Conservation (phyloP, 2,329 filamentous ascomycete genomes). For the Ascochyta koolunga region DNA sequence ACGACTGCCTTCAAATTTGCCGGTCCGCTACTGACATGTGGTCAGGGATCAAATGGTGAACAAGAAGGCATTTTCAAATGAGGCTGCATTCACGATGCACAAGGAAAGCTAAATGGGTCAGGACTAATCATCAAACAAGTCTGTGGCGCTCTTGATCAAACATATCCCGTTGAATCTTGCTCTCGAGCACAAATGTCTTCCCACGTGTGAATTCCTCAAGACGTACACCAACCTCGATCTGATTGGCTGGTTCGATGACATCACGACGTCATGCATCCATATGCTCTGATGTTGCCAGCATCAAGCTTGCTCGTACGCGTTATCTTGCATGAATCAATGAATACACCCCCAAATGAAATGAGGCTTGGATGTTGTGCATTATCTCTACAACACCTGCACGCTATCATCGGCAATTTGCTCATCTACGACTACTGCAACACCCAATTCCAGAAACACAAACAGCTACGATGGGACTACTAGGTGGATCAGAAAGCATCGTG, state of each 20-base stretch:
- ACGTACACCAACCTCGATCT: too few relatives aligned
- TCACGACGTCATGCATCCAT: constrained; percentile 17
- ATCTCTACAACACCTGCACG: too few relatives aligned
- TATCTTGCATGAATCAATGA: background rate
- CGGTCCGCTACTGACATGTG: constrained; percentile 7
- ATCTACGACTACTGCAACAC: background rate
- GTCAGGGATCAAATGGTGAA: constrained; percentile 26
- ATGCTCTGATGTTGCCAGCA: background rate
- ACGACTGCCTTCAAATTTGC: too few relatives aligned
- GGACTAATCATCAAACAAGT: background rate
- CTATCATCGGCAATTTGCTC: background rate
- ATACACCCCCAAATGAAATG: too few relatives aligned
- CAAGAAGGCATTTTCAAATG: constrained; percentile 26
- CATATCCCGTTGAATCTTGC: too few relatives aligned
- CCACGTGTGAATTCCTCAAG: too few relatives aligned
- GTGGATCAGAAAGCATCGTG: constrained; percentile 24
- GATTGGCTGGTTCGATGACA: background rate
- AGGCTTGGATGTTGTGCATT: too few relatives aligned
- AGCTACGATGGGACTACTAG: constrained; percentile 10
- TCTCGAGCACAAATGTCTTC: too few relatives aligned
- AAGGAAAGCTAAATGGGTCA: background rate
- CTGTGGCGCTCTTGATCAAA: too few relatives aligned
- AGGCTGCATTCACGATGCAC: background rate
- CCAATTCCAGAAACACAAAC: too few relatives aligned
- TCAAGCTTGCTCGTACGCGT: background rate